Percentiles rank a stretch among this genome's conserved stretches.
These are phyloP conservation scores for Alternaria longipes DNA, from an alignment of 2,329 filamentous ascomycete species.

Conservation along the genomic window DNA sequence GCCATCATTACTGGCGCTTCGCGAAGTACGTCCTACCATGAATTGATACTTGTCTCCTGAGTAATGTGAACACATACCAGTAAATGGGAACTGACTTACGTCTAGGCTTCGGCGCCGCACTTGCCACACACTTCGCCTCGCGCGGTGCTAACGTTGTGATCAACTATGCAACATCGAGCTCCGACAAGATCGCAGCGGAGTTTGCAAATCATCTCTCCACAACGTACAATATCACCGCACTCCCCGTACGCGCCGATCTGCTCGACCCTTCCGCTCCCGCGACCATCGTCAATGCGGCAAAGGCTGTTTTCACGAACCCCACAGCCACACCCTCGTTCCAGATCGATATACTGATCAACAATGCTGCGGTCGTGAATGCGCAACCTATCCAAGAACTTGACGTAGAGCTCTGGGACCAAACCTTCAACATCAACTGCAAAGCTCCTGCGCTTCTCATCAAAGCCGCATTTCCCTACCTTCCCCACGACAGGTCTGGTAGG, in stretches of 20 bases:
- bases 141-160: conserved; percentile 15
- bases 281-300: conserved; percentile 13
- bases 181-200: conserved; percentile 10
- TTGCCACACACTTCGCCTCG: conserved; percentile 14
- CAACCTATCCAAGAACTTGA: conserved; percentile 17
- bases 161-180: conserved; percentile 15
- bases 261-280: conserved; percentile 15
- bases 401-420: conserved; percentile 15
- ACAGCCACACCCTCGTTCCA: conserved; percentile 10
- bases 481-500: conserved; percentile 11
- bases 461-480: conserved; percentile 13
- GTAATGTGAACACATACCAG: neutral
- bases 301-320: conserved; percentile 8
- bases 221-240: conserved; percentile 15
- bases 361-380: conserved; percentile 13
- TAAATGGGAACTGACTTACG: conserved; percentile 1
- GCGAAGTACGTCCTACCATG: conserved; percentile 8
- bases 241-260: conserved; percentile 15
- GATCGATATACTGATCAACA: conserved; percentile 18
- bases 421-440: conserved; percentile 17
- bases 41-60: neutral
- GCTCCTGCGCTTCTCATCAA: conserved; percentile 17
- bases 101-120: conserved; percentile 16
- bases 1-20: conserved; percentile 16
- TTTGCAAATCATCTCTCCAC: conserved; percentile 16